Evolutionary conservation across 371 early-diverging fungal genomes (phyloP), one percentile per base, ranked within the genome.

Genomic region (Funneliformis caledonium): DNA sequence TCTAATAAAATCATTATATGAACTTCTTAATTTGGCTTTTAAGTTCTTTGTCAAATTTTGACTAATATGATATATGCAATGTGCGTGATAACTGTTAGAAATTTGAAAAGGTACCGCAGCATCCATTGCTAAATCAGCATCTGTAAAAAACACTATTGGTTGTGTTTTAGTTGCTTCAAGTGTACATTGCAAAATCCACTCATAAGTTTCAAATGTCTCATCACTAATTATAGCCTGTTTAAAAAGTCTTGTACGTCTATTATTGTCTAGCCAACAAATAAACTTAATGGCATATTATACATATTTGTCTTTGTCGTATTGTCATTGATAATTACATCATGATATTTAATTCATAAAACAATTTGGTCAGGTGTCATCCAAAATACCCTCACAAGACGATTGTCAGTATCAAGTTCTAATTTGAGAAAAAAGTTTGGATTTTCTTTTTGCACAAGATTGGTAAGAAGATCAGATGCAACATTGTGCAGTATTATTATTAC

Each of bases 291-390:
- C 79, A 83, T 81, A 45, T 65, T 22, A 73, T 81, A 80, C 0
- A 80, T 19, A 68, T 81, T 83, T 4, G 72, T 82, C n/a, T 56
- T 65, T 11, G 70, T 61, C 0, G 65, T 83, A 52, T 82, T 82
- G 62, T 82, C 59, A 56, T 60, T 81, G 3, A 83, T 16, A 2
- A 83, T 62, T 2, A 82, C 31, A 79, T 83, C 78, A 16, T 81
- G 72, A 52, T 81, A 83, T 6, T 82, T 80, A n/a, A 61, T 9
- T 14, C 78, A 83, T 5, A 80, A 50, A 4, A 14, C 1, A 1
- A 77, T 43, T 47, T 83, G 82, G 12, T n/a, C 12, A 4, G 82
- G 75, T 2, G 16, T 60, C 80, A 83, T 83, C 78, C 81, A 83
- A n/a, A 82, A 82, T 1, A 82, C 9, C 2, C 65, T 0, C 16